These are phyloP conservation scores for Beauveria sp. DNA, from an alignment of 2,329 filamentous ascomycete species.

Conservation along the genomic window DNA sequence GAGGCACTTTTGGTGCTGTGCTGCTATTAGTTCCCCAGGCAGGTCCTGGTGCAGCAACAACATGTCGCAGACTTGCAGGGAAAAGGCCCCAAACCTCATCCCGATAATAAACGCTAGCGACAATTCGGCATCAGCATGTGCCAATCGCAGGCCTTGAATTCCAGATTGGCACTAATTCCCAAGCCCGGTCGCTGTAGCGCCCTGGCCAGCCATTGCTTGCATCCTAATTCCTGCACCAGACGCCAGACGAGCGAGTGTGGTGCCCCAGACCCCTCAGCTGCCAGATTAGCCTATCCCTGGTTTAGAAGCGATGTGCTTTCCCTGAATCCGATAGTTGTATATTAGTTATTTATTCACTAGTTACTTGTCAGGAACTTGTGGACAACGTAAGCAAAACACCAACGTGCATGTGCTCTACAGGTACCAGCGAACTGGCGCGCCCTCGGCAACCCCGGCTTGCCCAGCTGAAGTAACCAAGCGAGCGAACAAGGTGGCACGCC, in stretches of 20 bases:
- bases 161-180: background rate
- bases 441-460: background rate
- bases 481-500: background rate
- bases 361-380: background rate
- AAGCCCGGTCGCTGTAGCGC: background rate
- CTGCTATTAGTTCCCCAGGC: no score
- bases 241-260: background rate
- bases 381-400: background rate
- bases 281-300: background rate
- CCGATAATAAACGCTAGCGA: background rate
- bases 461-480: background rate
- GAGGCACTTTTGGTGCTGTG: background rate
- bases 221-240: background rate
- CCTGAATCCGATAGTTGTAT: background rate
- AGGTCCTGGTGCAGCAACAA: no score
- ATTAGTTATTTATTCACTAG: no score
- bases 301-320: background rate
- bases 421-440: background rate
- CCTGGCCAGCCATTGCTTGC: background rate
- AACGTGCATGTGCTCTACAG: background rate
- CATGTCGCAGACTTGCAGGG: background rate
- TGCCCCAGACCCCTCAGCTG: background rate
- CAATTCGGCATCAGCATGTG: background rate
- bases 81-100: background rate
- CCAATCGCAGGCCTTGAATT: background rate